These are phyloP conservation scores for Noccaea caerulescens DNA, from an alignment of 345 rosid species.

Conservation along the genomic window DNA sequence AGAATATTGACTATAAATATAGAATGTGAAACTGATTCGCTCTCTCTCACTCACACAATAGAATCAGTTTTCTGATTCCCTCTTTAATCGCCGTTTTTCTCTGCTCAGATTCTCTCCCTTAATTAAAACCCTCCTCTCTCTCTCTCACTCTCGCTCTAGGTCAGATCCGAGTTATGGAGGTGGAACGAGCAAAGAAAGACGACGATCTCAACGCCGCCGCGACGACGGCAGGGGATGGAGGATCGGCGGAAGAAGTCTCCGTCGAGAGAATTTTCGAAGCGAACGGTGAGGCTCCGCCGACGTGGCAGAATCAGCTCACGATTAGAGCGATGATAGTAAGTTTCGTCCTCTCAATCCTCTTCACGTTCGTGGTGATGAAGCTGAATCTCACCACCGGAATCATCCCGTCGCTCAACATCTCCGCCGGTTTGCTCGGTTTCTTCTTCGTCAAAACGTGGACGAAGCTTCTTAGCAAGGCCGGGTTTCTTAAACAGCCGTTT, in stretches of 20 bases:
- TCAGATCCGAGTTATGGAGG: conserved; percentile 41
- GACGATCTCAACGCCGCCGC: conserved; percentile 30
- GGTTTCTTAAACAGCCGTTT: conserved; percentile 58
- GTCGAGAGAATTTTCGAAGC: conserved; percentile 59
- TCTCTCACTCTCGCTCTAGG: conserved; percentile 1
- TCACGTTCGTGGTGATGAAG: conserved; percentile 76
- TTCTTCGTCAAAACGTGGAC: conserved; percentile 80
- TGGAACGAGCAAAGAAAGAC: conserved; percentile 19
- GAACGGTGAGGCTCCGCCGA: conserved; percentile 53
- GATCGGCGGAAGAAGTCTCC: conserved; percentile 33
- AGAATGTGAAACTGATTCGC: conserved; percentile 20
- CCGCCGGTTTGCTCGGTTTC: conserved; percentile 78
- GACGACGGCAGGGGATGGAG: conserved; percentile 13
- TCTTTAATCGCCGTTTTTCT: background rate
- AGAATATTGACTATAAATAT: conserved; percentile 4
- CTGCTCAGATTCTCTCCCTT: conserved; percentile 17
- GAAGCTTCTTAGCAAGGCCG: conserved; percentile 48
- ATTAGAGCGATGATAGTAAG: conserved; percentile 65
- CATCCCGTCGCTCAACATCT: conserved; percentile 79
- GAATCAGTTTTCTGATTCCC: conserved; percentile 21
- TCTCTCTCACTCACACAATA: conserved; percentile 19
- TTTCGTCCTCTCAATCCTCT: conserved; percentile 56
- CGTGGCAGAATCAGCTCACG: conserved; percentile 74
- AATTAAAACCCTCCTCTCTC: background rate
- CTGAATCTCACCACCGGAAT: conserved; percentile 76